Base-by-base conservation (phyloP, 1,139 yeast species). In the Geotrichum reessii region DNA sequence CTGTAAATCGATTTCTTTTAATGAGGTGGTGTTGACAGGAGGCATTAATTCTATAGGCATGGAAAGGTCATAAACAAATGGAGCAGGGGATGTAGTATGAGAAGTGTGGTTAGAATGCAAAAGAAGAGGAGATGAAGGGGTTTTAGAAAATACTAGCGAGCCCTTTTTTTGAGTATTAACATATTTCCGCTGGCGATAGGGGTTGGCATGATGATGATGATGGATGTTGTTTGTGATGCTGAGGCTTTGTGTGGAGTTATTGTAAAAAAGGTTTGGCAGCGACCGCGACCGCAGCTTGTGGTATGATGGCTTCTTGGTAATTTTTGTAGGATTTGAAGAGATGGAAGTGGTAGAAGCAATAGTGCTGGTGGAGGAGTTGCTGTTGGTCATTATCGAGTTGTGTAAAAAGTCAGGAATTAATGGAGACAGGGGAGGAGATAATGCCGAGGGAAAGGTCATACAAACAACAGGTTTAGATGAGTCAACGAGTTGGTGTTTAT, bases 1-100 rank as follows among this genome's bases (percentile, higher is more conserved):
- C 63, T 87, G 89, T 57, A 92, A 75, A 69, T 91, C 97, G 61
- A 92, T 88, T 71, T 91, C 97, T 65, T 86, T 84, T 66, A 92
- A 78, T 48, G 91, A 84, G 68, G 87, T 93, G 58, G 89, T 76
- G 72, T 89, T 90, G 59, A 91, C 92, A 0, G 97, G 96, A 1
- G 97, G 98, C 25, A 78, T 70, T 28, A 77, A 73, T 22, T 79
- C 78, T 19, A 75, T 77, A 57, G 42, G 56, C 60, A 33, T 61
- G 62, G 25, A 52, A 62, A 17, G 19, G 51, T 47, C 52, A 47
- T 53, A 52, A 40, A 52, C 51, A 37, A 52, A 53, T 24, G 50
- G 50, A 24, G 58, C 25, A 19, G 47, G 48, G 47, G 49, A 24
- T 44, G 24, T 25, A n/a, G 44, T 11, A 19, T 44, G 40, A 2